These are phyloP conservation scores for Beauveria sp. DNA, from an alignment of 2,329 filamentous ascomycete species.

Conservation along the genomic window DNA sequence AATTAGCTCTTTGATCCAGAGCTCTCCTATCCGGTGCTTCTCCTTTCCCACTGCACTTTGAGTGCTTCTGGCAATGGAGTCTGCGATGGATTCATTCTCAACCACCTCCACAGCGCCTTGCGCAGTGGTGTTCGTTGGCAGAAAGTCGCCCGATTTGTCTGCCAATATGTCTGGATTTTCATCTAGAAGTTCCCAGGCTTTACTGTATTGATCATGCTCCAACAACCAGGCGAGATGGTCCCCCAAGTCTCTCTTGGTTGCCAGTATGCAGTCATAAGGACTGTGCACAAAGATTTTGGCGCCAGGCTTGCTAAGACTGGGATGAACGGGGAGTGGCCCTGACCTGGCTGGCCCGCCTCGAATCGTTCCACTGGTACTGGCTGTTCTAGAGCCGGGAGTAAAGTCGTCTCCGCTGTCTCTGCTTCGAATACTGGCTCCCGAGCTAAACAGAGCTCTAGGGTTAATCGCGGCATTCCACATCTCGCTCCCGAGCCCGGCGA, in stretches of 20 bases:
- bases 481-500: constrained; percentile 64
- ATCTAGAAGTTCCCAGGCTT: constrained; percentile 84
- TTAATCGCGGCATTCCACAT: constrained; percentile 90
- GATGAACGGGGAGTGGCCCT: constrained; percentile 35
- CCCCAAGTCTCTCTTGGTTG: constrained; percentile 74
- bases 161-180: constrained; percentile 70
- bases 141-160: constrained; percentile 28
- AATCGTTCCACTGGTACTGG: constrained; percentile 26
- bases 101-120: constrained; percentile 56
- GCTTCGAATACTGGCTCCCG: constrained; percentile 67
- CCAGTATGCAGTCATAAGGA: constrained; percentile 92
- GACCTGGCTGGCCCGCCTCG: constrained; percentile 21
- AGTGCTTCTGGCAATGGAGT: constrained; percentile 48
- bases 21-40: constrained; percentile 82
- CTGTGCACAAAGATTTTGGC: constrained; percentile 87
- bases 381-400: constrained; percentile 38
- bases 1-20: constrained; percentile 86
- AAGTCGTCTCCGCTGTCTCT: constrained; percentile 51
- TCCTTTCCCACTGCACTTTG: constrained; percentile 72
- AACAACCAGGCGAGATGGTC: constrained; percentile 85
- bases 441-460: constrained; percentile 79
- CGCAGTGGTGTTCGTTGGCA: constrained; percentile 23
- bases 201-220: constrained; percentile 70
- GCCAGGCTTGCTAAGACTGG: constrained; percentile 47
- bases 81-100: constrained; percentile 54